These are phyloP conservation scores for Metarhizium sp. DNA, from an alignment of 2,329 filamentous ascomycete genomes.

Conservation along the genomic window DNA sequence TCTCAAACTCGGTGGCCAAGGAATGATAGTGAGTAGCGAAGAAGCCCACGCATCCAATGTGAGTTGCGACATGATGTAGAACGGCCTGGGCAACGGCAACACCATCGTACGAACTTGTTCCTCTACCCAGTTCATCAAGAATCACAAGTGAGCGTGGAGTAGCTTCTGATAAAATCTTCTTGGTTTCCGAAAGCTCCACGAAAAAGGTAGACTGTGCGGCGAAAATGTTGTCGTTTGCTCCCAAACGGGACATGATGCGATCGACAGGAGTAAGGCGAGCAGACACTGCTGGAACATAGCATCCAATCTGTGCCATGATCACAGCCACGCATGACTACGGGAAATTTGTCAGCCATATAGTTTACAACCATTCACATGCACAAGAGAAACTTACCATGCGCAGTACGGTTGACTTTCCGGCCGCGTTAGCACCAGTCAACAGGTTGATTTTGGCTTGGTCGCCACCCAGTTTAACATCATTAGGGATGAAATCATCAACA, in stretches of 20 bases:
- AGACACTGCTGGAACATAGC: constrained; percentile 75
- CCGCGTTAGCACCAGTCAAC: constrained; percentile 91
- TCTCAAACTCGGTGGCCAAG: constrained; percentile 80
- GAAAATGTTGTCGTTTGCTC: constrained; percentile 98
- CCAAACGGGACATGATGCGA: constrained; percentile 96
- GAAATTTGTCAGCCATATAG: neutral
- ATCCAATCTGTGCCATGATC: constrained; percentile 95
- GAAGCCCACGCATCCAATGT: constrained; percentile 90
- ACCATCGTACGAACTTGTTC: constrained; percentile 91
- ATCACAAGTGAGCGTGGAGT: constrained; percentile 93
- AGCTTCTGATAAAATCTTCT: constrained; percentile 93
- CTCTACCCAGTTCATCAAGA: constrained; percentile 89
- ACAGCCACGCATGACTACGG: constrained; percentile 80
- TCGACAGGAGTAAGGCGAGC: constrained; percentile 85
- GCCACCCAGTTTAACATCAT: constrained; percentile 82
- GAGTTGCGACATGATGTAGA: constrained; percentile 87
- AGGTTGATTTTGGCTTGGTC: constrained; percentile 74
- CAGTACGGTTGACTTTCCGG: constrained; percentile 91
- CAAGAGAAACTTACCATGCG: constrained; percentile 61
- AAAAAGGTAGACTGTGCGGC: constrained; percentile 97
- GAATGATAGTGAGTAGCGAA: constrained; percentile 98
- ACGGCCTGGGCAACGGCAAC: constrained; percentile 95
- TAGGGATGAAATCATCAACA: constrained; percentile 92
- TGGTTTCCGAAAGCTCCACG: constrained; percentile 92
- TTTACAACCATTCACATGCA: neutral